Base-by-base conservation (phyloP, 371 early-diverging fungal genomes). In the Syncephalastrum racemosum region DNA sequence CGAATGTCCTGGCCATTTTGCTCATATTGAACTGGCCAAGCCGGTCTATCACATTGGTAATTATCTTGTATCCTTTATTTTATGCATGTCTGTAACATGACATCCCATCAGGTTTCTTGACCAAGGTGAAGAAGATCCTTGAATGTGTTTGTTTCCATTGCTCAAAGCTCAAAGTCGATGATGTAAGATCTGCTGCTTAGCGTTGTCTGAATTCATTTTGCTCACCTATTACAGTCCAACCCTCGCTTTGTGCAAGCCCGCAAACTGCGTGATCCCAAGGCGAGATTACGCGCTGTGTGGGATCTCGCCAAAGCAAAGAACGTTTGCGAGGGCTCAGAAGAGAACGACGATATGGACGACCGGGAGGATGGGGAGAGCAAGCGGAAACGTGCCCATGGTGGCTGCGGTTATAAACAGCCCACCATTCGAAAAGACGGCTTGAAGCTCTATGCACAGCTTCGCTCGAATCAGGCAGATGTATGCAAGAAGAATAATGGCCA, bases 1-100 rank as follows among this genome's bases (percentile, higher is more conserved):
- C 25, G 94, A 94, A 62, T 99, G 99, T 71, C 93, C 93, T 18
- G 99, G 99, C 31, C 99, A 99, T 73, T 99, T 99, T 88, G 99
- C 97, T 12, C 97, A 99, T 67, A 97, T 99, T 64, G 97, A 99
- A 68, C 86, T 99, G 7, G 93, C 93, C n/a, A 93, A 92, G 71
- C 99, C 99, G 12, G 97, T 99, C 20, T 98, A 89, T 78, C 99
- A 99, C 75, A 83, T 92, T 61, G 89, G 86, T 75, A 85, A 69
- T 40, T 27, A 15, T 31, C 50, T 2, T 42, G 14, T 45, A 52
- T 53, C 19, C 18, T 22, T 22, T 18, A 19, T 13, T 10, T 24
- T 44, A 20, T 31, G 8, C 22, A 42, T 23, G 41, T 43, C 54
- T 41, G 31, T 46, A 23, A 31, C 19, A 14, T 46, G 18, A 25